A percentile compares a stretch with the other conserved stretches of the same genome.
Evolutionary conservation across 495 filamentous ascomycete species (phyloP).

Genomic region (Aspergillus egyptiacus): DNA sequence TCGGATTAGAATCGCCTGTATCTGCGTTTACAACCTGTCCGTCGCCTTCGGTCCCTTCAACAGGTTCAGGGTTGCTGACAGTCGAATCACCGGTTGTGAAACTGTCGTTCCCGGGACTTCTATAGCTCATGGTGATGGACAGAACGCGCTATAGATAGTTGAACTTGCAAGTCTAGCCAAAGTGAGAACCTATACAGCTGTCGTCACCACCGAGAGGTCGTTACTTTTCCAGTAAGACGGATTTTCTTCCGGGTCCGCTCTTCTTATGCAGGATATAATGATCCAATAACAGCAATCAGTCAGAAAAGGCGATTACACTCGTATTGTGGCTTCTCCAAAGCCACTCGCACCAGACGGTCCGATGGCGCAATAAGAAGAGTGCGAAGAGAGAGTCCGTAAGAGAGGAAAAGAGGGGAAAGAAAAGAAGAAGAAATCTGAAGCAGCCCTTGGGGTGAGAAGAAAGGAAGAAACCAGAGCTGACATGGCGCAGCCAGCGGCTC

Average conservation of each 20-base stretch:
- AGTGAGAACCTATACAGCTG: neutral
- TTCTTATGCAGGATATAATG: conserved; percentile 3
- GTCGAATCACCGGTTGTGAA: too few relatives aligned
- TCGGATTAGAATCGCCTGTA: too few relatives aligned
- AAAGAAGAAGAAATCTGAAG: conserved; percentile 4
- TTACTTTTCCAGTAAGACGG: neutral
- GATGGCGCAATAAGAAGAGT: neutral
- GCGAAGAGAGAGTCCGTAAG: conserved; percentile 5
- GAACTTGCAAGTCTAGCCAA: too few relatives aligned
- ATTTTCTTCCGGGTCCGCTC: neutral
- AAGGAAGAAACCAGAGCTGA: conserved; percentile 10
- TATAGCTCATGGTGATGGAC: neutral
- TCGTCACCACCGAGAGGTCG: neutral
- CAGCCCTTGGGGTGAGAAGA: conserved; percentile 6
- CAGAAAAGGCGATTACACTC: neutral
- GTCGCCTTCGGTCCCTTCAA: too few relatives aligned
- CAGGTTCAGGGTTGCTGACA: too few relatives aligned
- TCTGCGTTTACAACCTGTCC: too few relatives aligned
- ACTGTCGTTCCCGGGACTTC: too few relatives aligned
- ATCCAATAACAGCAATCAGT: conserved; percentile 1
- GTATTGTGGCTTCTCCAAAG: conserved; percentile 4
- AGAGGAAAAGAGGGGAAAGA: conserved; percentile 15
- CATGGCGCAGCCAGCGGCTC: conserved; percentile 21
- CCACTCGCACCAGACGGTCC: neutral
- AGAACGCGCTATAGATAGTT: neutral